Base-by-base conservation (phyloP, 768 basidiomycete genomes). In the Leucogyrophana mollusca region DNA sequence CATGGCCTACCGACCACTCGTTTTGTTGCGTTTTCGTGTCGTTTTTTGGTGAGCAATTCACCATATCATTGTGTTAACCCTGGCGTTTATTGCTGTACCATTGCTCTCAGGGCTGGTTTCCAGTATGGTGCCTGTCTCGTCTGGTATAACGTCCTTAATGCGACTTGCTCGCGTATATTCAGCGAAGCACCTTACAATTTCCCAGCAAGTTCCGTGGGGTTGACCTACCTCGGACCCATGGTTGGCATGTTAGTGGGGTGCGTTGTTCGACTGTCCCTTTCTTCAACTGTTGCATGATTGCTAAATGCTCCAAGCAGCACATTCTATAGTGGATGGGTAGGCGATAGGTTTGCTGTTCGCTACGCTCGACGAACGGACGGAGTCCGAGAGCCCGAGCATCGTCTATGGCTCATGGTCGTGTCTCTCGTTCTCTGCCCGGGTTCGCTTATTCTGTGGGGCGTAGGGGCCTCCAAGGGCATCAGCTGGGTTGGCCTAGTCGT, bases 131-230 rank as follows among this genome's bases (percentile, higher is more conserved):
- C 46, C 2, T 49, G 49, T 49, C 48, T 58, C 9, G 53, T 57
- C 35, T 58, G 56, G 56, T 58, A 55, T 24, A 58, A 58, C 20
- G 56, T 58, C 13, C 50, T 58, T 25, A 57, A 58, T 33, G 56
- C 53, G 23, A 58, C 56, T 1, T 50, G 42, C 16, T 58, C 56
- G 5, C 40, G 51, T 32, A 58, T 58, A 9, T 34, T 58, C 20
- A 56, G 57, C 13, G 35, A 30, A 13, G 22, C 50, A 14, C 57
- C 57, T 3, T 58, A 58, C 36, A 53, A 58, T 27, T 58, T 58
- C 24, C 37, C 44, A n/a, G 50, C 57, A n/a, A 55, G 53, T 34
- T 52, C 37, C 17, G 57, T 58, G 11, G 57, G 57, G 9, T 32
- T 57, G 37, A 20, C 50, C 11, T 58, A 58, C 38, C 9, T 55